Base-by-base conservation (phyloP, 169 alveolate species). In the Prorocentrum cordatum region DNA sequence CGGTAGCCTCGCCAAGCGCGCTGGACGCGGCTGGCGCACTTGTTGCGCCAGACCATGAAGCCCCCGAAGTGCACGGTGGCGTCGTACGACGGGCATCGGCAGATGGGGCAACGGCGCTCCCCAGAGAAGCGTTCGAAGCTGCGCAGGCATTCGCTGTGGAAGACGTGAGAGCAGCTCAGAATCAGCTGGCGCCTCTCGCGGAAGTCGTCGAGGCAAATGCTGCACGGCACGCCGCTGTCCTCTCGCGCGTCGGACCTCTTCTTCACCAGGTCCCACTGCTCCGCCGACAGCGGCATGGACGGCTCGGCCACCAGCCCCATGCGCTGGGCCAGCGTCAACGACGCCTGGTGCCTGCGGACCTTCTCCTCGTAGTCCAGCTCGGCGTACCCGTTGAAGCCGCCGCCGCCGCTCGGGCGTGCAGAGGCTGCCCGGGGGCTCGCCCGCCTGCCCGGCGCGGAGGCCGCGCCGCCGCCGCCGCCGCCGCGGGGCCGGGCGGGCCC, bases 71-170 rank as follows among this genome's bases (percentile, higher is more conserved):
- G n/a, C 75, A 32, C 32, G 9, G 54, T 42, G 54, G 16, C n/a
- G 54, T 42, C 54, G 16, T 42, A 42, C n/a, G 54, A 42, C 54
- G 9, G n/a, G 9, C 16, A 16, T n/a, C 75, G 6, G 27, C 90
- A 80, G 33, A 80, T 50, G 1, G 90, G 90, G 68, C 90, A 80
- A 38, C 50, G 75, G 22, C 58, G 71, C 26, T 39, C 42, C 20
- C 91, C 90, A 2, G 90, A 10, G n/a, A 80, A 80, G 3, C 90
- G 70, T 70, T 80, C 90, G 31, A 80, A 80, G 90, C 90, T 80
- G 67, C 90, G 68, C 80, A 80, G n/a, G 14, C 90, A 80, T 80
- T 80, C 90, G 14, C 80, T 80, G 35, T 80, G 90, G 47, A 80
- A 80, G 58, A 80, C 90, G 58, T 80, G 90, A 36, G 80, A 62